Evolutionary conservation across 495 filamentous ascomycete species (phyloP), one percentile per base, ranked within the genome.

Genomic region (Tirmania nivea): DNA sequence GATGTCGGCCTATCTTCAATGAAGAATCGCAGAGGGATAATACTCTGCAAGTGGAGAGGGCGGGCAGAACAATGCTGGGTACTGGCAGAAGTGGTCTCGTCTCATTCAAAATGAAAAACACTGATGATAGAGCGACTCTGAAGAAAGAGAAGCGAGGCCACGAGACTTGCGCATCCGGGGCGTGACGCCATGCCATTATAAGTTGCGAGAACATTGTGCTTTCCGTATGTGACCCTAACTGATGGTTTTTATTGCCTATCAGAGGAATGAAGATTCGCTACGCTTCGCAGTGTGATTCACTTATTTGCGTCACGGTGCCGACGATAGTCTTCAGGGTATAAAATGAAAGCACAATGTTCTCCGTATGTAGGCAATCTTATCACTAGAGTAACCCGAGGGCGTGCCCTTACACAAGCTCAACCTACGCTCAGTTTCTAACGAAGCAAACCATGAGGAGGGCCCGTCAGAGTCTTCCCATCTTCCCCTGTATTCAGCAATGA

Each of bases 291-390:
- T 53, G 55, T 62, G 49, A 31, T 57, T 52, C 51, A 62, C 52
- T 36, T 60, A 14, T 14, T 55, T 55, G 57, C 60, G 42, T 52
- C 55, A 56, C 61, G 37, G 60, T 63, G 50, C 61, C 55, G 58
- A 53, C 61, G 61, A 63, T 56, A 53, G 61, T 61, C 61, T 64
- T 60, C 59, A 36, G 54, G 58, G 54, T 31, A 17, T 53, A 35
- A 48, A 34, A 34, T 55, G 61, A 63, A 63, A 56, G 45, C 49
- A 54, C 55, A 53, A 50, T 57, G 59, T 57, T 56, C 57, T 63
- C 61, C 58, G 60, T 61, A 36, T 52, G 61, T 53, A 57, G 54
- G 61, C 55, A 52, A 51, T 58, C 50, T 49, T 42, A 45, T 51
- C 57, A 37, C 39, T 31, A 35, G 52, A 35, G 57, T 57, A 19